Evolutionary conservation across 2,329 filamentous ascomycete genomes (phyloP).

Genomic region (Aspergillus fischeri): DNA sequence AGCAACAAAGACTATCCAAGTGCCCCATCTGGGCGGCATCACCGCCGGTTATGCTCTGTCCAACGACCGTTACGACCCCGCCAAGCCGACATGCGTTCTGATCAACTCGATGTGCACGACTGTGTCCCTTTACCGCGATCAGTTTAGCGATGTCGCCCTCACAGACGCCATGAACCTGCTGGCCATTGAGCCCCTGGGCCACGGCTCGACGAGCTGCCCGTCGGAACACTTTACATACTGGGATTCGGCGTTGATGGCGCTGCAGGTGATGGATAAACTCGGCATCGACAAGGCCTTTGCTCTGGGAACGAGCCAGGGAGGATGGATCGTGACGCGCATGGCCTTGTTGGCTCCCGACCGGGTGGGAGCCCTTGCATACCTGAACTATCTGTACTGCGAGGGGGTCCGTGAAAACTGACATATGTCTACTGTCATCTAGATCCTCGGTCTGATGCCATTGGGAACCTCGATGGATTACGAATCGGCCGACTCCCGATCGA

Average conservation of each 20-base stretch:
- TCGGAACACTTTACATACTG: constrained; percentile 52
- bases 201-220: constrained; percentile 46
- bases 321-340: constrained; percentile 51
- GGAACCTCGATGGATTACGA: constrained; percentile 52
- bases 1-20: constrained; percentile 34
- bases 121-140: constrained; percentile 41
- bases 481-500: constrained; percentile 37
- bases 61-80: constrained; percentile 42
- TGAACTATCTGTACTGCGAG: not conserved
- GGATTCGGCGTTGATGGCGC: constrained; percentile 51
- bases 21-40: constrained; percentile 50
- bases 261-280: constrained; percentile 52
- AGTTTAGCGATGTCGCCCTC: constrained; percentile 36
- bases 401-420: not conserved
- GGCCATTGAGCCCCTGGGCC: constrained; percentile 52
- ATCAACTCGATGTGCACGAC: constrained; percentile 52
- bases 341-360: constrained; percentile 48
- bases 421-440: constrained; percentile 27
- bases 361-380: constrained; percentile 21
- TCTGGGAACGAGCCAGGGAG: constrained; percentile 52
- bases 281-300: constrained; percentile 44
- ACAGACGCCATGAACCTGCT: constrained; percentile 45
- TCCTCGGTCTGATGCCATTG: constrained; percentile 49
- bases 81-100: constrained; percentile 50
- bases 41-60: constrained; percentile 46